Evolutionary conservation across 2,329 filamentous ascomycete species (phyloP).

Genomic region (Neonectria sp.): DNA sequence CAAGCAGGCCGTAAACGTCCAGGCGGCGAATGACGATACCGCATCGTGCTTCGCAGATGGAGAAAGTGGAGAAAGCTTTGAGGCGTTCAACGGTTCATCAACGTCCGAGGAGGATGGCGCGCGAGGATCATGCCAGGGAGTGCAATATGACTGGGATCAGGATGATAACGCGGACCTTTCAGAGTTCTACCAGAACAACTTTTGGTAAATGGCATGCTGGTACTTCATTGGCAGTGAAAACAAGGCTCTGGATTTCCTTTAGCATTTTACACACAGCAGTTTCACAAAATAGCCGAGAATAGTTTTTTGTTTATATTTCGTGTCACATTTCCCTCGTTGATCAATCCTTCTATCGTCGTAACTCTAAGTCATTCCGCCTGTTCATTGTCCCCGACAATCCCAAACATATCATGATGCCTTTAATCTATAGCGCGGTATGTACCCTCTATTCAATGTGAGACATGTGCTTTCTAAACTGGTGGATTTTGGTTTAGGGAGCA

Average conservation of each 20-base stretch:
- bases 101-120: neutral
- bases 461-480: neutral
- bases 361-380: neutral
- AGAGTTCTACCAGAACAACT: neutral
- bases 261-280: neutral
- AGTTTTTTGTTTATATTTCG: neutral
- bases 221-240: no score
- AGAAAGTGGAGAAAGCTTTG: neutral
- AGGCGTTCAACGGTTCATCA: neutral
- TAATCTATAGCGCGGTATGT: neutral
- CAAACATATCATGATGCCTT: conserved; percentile 2
- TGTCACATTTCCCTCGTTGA: neutral
- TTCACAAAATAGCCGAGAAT: neutral
- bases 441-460: conserved; percentile 1
- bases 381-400: neutral
- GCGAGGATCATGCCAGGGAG: neutral
- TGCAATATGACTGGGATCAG: neutral
- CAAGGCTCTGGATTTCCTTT: neutral
- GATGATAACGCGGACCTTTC: neutral
- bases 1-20: neutral
- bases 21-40: neutral
- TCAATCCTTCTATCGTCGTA: neutral
- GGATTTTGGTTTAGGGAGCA: conserved; percentile 36
- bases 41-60: neutral
- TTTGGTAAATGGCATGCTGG: neutral